Percentiles rank a stretch among this genome's conserved stretches.
phyloP scores from a whole-genome alignment of 805 yeast genomes.

The Nakazawaea ernobii region DNA sequence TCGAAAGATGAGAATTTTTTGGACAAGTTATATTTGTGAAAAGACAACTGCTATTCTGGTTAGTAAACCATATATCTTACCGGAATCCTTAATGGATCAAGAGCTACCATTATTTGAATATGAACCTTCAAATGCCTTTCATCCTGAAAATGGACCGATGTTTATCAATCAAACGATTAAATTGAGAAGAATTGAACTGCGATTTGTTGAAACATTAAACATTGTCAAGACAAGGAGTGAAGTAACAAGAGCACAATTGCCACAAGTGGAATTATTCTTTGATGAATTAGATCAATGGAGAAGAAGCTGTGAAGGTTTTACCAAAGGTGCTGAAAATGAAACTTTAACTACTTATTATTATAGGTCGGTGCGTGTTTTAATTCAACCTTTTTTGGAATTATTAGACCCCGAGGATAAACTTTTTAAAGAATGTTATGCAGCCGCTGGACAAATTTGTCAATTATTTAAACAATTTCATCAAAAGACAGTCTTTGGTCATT shows the following conservation, averaged over 20 bases:
- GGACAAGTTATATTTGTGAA: constrained; percentile 61
- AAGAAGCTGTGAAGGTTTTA: constrained; percentile 41
- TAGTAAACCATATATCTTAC: constrained; percentile 50
- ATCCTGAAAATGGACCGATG: constrained; percentile 26
- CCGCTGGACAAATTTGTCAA: constrained; percentile 66
- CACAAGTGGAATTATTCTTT: constrained; percentile 45
- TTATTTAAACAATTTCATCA: constrained; percentile 58
- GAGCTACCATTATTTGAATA: constrained; percentile 46
- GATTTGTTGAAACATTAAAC: constrained; percentile 48
- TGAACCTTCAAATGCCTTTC: constrained; percentile 33
- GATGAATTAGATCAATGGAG: constrained; percentile 56
- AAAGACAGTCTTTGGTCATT: constrained; percentile 55
- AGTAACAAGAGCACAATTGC: constrained; percentile 34
- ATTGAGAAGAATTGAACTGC: constrained; percentile 53
- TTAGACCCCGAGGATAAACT: constrained; percentile 55
- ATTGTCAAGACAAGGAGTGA: constrained; percentile 26
- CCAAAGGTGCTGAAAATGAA: constrained; percentile 49
- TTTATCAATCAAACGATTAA: constrained; percentile 54
- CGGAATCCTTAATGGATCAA: constrained; percentile 42
- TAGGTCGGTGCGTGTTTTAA: constrained; percentile 50
- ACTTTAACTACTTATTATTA: constrained; percentile 55
- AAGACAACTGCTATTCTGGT: constrained; percentile 58
- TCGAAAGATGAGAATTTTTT: constrained; percentile 48
- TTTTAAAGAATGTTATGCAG: constrained; percentile 63
- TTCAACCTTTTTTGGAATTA: constrained; percentile 60